Conservation (phyloP, 257 asterid species). For the Rehmannia glutinosa region DNA sequence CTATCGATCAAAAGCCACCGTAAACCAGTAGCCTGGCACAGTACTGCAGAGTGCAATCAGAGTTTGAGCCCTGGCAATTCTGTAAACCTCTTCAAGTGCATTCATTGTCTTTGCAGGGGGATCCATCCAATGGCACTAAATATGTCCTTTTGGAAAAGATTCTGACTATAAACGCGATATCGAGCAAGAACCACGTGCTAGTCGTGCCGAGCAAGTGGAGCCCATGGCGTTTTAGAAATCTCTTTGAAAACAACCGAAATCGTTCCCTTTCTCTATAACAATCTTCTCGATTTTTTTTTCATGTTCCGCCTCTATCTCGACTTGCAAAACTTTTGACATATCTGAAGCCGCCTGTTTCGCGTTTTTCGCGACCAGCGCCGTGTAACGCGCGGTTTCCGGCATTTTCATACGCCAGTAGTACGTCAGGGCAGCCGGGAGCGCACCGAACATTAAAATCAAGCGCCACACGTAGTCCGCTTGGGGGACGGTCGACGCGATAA, state of each 20-base stretch:
- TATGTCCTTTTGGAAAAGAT: constrained; percentile 47
- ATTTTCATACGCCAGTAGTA: constrained; percentile 8
- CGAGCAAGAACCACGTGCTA: constrained; percentile 46
- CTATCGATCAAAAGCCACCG: constrained; percentile 39
- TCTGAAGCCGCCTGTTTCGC: not conserved
- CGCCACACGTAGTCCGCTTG: constrained; percentile 1
- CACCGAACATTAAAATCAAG: not conserved
- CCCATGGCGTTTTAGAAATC: constrained; percentile 39
- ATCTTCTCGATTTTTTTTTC: not conserved
- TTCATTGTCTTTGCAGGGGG: constrained; percentile 44
- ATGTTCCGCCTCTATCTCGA: not conserved
- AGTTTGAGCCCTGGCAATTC: constrained; percentile 43
- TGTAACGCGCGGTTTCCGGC: constrained; percentile 2
- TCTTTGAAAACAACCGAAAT: not conserved
- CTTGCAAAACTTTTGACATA: not conserved
- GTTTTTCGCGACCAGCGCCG: not conserved
- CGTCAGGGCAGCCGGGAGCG: not conserved
- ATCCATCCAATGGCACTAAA: constrained; percentile 50
- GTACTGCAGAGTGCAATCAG: constrained; percentile 51
- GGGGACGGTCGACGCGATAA: not conserved
- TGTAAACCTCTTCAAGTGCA: constrained; percentile 44
- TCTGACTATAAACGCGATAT: constrained; percentile 50
- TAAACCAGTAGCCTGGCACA: constrained; percentile 62
- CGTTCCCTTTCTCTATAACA: not conserved
- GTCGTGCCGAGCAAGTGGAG: constrained; percentile 49